Percentiles rank a stretch among this genome's conserved stretches.
Evolutionary conservation across 345 rosid genomes (phyloP).

Genomic region (Eucalyptus pauciflora): DNA sequence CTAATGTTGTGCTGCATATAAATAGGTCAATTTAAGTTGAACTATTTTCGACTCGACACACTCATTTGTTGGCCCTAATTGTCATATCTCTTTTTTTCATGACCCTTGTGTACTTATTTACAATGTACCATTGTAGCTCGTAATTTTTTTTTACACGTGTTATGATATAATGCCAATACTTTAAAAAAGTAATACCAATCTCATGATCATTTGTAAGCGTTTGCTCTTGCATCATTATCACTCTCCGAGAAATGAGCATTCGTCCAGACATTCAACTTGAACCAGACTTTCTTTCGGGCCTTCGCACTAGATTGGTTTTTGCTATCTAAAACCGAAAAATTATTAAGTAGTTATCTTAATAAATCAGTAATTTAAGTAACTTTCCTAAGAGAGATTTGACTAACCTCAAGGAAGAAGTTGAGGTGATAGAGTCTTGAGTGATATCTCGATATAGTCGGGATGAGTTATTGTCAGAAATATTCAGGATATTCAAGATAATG

Average conservation of each 20-base stretch:
- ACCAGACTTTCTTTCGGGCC: constrained; percentile 68
- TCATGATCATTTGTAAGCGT: neutral
- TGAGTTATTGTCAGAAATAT: constrained; percentile 2
- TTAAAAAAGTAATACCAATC: neutral
- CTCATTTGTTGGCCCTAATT: neutral
- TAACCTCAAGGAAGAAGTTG: neutral
- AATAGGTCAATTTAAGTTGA: no score
- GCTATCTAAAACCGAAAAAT: neutral
- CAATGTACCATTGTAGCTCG: neutral
- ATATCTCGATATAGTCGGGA: constrained; percentile 15
- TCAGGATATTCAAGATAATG: no score
- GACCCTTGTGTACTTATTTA: neutral
- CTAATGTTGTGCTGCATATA: no score
- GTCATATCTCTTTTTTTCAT: neutral
- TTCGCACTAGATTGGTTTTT: constrained; percentile 14
- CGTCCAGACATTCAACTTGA: constrained; percentile 58
- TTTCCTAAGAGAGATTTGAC: neutral
- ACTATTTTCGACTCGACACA: neutral
- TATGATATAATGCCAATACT: neutral
- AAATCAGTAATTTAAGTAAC: neutral
- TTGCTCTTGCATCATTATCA: constrained; percentile 2
- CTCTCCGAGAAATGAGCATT: constrained; percentile 3
- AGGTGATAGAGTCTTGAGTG: neutral
- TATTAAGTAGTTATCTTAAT: neutral
- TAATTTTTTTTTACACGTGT: neutral